These are phyloP conservation scores for Coniochaeta sp. DNA, from an alignment of 2,329 filamentous ascomycete species.

Conservation along the genomic window DNA sequence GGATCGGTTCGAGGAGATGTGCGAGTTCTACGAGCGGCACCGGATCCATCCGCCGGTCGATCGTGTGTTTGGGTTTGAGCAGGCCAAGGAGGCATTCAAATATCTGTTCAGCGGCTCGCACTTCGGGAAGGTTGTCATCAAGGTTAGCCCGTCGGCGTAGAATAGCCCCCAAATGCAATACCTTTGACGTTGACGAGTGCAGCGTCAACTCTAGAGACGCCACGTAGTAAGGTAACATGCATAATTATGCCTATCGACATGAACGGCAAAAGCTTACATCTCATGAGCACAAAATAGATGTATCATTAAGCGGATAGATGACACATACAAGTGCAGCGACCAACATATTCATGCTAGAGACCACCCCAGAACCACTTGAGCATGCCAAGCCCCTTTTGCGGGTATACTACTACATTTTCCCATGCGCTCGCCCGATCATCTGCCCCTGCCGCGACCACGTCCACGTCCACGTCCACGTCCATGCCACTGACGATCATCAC, in stretches of 20 bases:
- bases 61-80: constrained; percentile 31
- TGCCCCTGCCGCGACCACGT: not conserved
- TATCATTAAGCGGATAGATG: too few species aligned
- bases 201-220: too few species aligned
- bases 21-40: constrained; percentile 28
- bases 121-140: constrained; percentile 46
- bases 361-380: too few species aligned
- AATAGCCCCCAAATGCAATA: not conserved
- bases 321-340: too few species aligned
- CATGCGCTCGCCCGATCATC: not conserved
- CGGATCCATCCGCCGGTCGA: constrained; percentile 34
- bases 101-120: constrained; percentile 43
- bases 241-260: too few species aligned
- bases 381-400: too few species aligned
- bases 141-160: constrained; percentile 10
- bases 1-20: constrained; percentile 47
- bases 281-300: too few species aligned
- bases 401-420: not conserved
- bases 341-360: too few species aligned
- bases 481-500: not conserved
- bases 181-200: too few species aligned
- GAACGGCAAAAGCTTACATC: too few species aligned
- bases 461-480: not conserved
- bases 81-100: constrained; percentile 35
- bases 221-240: too few species aligned